A percentile compares a stretch with the other conserved stretches of the same genome.
phyloP scores from a whole-genome alignment of 2,329 filamentous ascomycete species.

The Xylariaceae sp. region DNA sequence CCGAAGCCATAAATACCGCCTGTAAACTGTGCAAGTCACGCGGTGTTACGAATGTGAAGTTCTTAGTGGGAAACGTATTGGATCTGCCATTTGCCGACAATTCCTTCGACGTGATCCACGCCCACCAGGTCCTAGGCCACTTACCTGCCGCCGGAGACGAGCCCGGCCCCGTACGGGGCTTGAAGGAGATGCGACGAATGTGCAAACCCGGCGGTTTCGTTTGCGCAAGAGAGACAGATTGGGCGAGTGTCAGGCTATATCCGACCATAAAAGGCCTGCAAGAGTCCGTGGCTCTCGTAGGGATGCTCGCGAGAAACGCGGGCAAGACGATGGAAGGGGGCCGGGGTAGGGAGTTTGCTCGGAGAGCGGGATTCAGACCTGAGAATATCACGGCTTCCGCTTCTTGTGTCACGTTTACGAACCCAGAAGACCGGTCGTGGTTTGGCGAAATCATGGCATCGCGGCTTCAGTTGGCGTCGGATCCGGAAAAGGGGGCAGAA shows the following conservation, averaged over 20 bases:
- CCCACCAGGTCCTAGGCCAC: conserved; percentile 19
- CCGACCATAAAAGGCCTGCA: conserved; percentile 8
- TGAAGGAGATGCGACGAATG: conserved; percentile 20
- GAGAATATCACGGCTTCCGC: conserved; percentile 13
- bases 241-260: conserved; percentile 10
- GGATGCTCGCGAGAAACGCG: conserved; percentile 1
- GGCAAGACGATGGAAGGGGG: conserved; percentile 12
- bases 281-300: conserved; percentile 4
- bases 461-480: conserved; percentile 4
- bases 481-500: conserved; percentile 9
- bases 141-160: conserved; percentile 3
- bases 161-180: conserved; percentile 10
- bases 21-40: conserved; percentile 1
- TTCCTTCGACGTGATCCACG: conserved; percentile 17
- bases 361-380: conserved; percentile 13
- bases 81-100: conserved; percentile 16
- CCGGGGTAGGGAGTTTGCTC: conserved; percentile 16
- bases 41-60: conserved; percentile 7
- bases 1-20: conserved; percentile 9
- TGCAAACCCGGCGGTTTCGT: conserved; percentile 19
- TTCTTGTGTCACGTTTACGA: conserved; percentile 4
- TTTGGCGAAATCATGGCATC: conserved; percentile 14
- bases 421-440: conserved; percentile 5
- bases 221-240: conserved; percentile 17
- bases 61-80: conserved; percentile 7